These are phyloP conservation scores for Raphanus raphanistrum DNA, from an alignment of 345 rosid species.

Conservation along the genomic window DNA sequence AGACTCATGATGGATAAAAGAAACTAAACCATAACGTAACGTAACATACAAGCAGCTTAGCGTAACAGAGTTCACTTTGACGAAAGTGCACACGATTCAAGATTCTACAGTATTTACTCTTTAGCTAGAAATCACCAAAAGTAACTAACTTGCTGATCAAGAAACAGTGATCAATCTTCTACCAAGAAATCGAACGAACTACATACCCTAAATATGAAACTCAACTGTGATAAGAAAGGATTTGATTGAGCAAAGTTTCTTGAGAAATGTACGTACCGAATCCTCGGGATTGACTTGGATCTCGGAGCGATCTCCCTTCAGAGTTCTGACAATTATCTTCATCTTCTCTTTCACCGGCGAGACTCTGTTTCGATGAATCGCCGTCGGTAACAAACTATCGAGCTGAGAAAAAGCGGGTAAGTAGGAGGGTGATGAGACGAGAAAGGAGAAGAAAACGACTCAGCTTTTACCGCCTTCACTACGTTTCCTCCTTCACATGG, in stretches of 20 bases:
- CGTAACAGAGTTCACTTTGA: not conserved
- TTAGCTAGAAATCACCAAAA: not conserved
- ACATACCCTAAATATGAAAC: not conserved
- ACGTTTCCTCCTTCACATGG: not conserved
- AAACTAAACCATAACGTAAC: not conserved
- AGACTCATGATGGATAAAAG: not conserved
- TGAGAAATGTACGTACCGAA: slow-evolving; percentile 29
- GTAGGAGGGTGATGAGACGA: not conserved
- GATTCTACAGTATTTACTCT: not conserved
- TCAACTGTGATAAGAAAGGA: not conserved
- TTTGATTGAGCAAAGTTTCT: not conserved
- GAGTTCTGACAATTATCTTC: slow-evolving; percentile 43
- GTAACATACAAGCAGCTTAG: not conserved
- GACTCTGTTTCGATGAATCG: not conserved
- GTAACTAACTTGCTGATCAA: not conserved
- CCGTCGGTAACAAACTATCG: not conserved
- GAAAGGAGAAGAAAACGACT: not conserved
- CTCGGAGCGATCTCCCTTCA: slow-evolving; percentile 45
- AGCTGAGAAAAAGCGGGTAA: not conserved
- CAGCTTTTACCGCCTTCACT: not conserved
- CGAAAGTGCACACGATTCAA: not conserved
- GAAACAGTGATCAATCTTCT: not conserved
- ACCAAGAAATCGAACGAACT: not conserved
- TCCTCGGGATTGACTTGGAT: slow-evolving; percentile 45
- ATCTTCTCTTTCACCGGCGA: slow-evolving; percentile 21